Evolutionary conservation across 2,329 filamentous ascomycete species (phyloP), one percentile per base, ranked within the genome.

Genomic region (Xylaria sp.): DNA sequence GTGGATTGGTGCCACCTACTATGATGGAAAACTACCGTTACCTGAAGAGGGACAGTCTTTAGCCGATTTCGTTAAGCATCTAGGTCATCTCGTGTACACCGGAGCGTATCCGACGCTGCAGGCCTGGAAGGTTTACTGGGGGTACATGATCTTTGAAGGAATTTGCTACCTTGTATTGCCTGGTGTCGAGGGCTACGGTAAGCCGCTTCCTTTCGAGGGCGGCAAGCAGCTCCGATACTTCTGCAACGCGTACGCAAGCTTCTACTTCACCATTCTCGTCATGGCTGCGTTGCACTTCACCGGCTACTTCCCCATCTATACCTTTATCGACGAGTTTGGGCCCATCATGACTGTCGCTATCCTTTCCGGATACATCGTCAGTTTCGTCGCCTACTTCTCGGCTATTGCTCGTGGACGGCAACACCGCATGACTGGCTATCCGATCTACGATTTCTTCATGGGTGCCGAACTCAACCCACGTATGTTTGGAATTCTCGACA

Each of bases 1-100:
- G 94, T 98, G 94, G 94, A 90, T 97, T 80, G 96, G 96, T 59
- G 92, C 95, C 40, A 94, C 91, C 59, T 97, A 95, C 83, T 99
- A 97, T 82, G 85, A 93, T 78, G 95, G 95, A 74, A 90, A 92
- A 71, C 85, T 97, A 60, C 96, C 96, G 17, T 82, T 83, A 51
- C 92, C 89, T 1, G 82, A 83, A 2, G 79, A 87, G 51, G 92
- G 87, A 49, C 87, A 97, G 84, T 90, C 85, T 74, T 88, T 88
- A 78, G 73, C 77, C 13, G 90, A 95, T 20, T 98, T 97, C 79
- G 85, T 87, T 63, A 81, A 84, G 66, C 90, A 97, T 73, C 81
- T 98, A 79, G 86, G 83, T 72, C 77, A 90, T 70, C 84, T 97
- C 69, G 89, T 93, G 63, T 96, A 94, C 80, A 92, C 91, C 33